Conservation (phyloP, 495 filamentous ascomycete genomes). For the Peziza echinospora region DNA sequence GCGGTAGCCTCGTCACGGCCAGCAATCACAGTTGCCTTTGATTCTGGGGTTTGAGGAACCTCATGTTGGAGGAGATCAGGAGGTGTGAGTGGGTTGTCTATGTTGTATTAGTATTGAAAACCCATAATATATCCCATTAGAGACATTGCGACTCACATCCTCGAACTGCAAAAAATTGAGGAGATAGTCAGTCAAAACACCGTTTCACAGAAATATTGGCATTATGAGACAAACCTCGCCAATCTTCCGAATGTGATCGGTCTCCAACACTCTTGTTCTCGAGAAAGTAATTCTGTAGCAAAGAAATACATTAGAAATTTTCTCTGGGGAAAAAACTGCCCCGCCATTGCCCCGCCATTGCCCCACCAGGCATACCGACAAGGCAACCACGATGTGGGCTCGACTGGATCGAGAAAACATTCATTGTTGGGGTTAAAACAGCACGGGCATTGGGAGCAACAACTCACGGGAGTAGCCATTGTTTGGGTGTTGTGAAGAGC, state of each 20-base stretch:
- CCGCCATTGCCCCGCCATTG: too few species aligned
- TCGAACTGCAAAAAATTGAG: slow-evolving; percentile 4
- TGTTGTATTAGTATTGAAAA: slow-evolving; percentile 4
- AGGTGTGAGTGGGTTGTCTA: slow-evolving; percentile 71
- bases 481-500: too few species aligned
- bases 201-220: neutral
- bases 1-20: slow-evolving; percentile 64
- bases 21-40: slow-evolving; percentile 55
- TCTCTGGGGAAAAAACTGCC: too few species aligned
- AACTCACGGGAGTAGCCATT: too few species aligned
- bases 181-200: neutral
- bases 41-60: slow-evolving; percentile 56
- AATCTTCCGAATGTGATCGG: slow-evolving; percentile 60
- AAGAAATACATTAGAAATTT: slow-evolving; percentile 1
- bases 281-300: slow-evolving; percentile 49
- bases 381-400: too few species aligned
- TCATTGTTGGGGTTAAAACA: too few species aligned
- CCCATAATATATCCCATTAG: slow-evolving; percentile 3
- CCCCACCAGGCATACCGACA: too few species aligned
- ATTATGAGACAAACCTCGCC: slow-evolving; percentile 52
- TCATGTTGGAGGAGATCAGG: slow-evolving; percentile 92
- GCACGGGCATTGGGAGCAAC: too few species aligned
- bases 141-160: neutral
- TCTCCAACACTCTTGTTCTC: slow-evolving; percentile 80
- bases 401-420: too few species aligned